These are phyloP conservation scores for Ampelocalamus luodianensis DNA, from an alignment of 176 grass and related monocot species.

Conservation along the genomic window DNA sequence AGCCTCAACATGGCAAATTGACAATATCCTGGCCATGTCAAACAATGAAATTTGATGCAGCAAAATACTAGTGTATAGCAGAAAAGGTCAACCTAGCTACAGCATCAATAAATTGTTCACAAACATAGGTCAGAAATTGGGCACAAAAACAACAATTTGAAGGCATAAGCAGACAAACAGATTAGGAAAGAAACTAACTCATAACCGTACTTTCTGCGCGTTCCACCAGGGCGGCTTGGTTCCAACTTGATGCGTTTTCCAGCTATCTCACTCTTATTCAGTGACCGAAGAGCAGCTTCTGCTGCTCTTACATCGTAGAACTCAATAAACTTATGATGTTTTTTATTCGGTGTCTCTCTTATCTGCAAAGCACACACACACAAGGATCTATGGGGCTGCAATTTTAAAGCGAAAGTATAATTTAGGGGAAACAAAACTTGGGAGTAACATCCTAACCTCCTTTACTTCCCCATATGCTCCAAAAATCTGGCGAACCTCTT, in stretches of 20 bases:
- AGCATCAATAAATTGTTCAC: slow-evolving; percentile 21
- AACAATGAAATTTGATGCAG: slow-evolving; percentile 3
- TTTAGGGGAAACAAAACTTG: slow-evolving; percentile 11
- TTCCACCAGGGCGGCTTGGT: slow-evolving; percentile 88
- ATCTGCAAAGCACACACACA: slow-evolving; percentile 49
- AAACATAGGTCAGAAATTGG: slow-evolving; percentile 6
- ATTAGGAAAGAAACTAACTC: slow-evolving; percentile 18
- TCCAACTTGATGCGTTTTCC: slow-evolving; percentile 94
- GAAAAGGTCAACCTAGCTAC: background rate
- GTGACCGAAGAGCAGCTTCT: slow-evolving; percentile 82
- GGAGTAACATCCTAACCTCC: slow-evolving; percentile 58
- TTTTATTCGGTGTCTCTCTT: slow-evolving; percentile 93
- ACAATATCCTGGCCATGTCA: background rate
- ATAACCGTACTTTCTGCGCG: slow-evolving; percentile 79
- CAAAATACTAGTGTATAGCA: background rate
- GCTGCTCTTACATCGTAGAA: slow-evolving; percentile 95
- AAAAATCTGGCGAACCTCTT: slow-evolving; percentile 79
- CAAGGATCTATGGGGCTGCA: background rate
- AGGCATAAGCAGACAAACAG: slow-evolving; percentile 24
- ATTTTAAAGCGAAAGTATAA: slow-evolving; percentile 13
- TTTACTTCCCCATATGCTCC: slow-evolving; percentile 94
- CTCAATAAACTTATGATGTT: slow-evolving; percentile 98
- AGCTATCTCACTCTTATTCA: slow-evolving; percentile 96
- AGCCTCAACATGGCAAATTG: background rate
- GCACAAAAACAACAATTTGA: background rate